Percentiles rank a stretch among this genome's conserved stretches.
phyloP scores from a whole-genome alignment of 2,329 filamentous ascomycete genomes.

The Coniochaeta sp. region DNA sequence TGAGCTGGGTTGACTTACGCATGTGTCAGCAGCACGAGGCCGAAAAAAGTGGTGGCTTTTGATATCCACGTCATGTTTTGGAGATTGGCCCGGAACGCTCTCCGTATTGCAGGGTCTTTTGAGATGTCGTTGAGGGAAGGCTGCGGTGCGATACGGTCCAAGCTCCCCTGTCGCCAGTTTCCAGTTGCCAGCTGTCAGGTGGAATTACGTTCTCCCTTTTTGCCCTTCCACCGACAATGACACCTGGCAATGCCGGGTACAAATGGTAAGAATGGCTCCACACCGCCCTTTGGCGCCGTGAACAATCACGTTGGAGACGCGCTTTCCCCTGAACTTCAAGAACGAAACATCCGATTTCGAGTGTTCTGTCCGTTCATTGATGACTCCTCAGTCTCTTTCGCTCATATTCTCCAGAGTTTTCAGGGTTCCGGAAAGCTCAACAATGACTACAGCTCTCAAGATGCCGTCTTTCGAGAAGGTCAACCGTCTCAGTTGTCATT shows the following conservation, averaged over 20 bases:
- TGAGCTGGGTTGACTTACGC: constrained; percentile 56
- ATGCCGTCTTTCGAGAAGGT: neutral
- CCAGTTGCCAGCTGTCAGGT: too few species aligned
- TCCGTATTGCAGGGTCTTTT: constrained; percentile 7
- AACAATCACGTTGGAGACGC: neutral
- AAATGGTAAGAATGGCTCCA: neutral
- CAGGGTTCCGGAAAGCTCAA: neutral
- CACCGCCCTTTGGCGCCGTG: neutral
- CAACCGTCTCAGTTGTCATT: neutral
- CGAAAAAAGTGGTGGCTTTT: constrained; percentile 62
- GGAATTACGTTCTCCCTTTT: too few species aligned
- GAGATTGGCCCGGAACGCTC: constrained; percentile 17
- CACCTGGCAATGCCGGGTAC: too few species aligned
- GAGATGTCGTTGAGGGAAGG: neutral
- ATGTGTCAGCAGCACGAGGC: constrained; percentile 73
- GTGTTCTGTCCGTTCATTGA: neutral
- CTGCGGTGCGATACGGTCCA: neutral
- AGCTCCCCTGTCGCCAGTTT: too few species aligned
- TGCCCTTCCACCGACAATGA: too few species aligned
- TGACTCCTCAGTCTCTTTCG: too few species aligned
- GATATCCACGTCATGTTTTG: constrained; percentile 64
- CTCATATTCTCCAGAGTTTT: too few species aligned
- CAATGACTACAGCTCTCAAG: neutral
- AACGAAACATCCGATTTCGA: neutral
- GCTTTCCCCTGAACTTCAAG: neutral